phyloP scores from a whole-genome alignment of 2,329 filamentous ascomycete genomes.

The Pseudogymnoascus sp. region DNA sequence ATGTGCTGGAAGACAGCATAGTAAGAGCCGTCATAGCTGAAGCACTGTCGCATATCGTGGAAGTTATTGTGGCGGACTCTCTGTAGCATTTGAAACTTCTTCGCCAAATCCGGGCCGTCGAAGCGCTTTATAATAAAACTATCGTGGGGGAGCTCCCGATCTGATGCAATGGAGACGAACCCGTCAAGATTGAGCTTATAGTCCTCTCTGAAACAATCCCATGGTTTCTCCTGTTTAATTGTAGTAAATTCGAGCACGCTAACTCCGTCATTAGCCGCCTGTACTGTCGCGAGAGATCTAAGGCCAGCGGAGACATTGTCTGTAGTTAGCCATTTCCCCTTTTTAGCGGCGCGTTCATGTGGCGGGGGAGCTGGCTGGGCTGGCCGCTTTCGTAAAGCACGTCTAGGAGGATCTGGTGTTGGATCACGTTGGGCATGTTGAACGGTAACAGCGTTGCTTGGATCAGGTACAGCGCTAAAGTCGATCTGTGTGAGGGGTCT shows the following conservation, averaged over 20 bases:
- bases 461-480: too few species aligned
- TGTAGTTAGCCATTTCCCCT: background rate
- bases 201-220: background rate
- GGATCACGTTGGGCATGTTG: too few species aligned
- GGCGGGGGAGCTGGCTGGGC: too few species aligned
- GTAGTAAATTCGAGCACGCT: background rate
- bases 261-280: background rate
- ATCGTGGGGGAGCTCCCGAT: background rate
- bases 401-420: too few species aligned
- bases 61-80: background rate
- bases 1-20: slow-evolving; percentile 2
- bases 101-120: background rate
- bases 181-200: background rate
- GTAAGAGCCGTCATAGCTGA: background rate
- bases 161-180: background rate
- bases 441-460: too few species aligned
- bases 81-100: background rate
- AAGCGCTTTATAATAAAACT: background rate
- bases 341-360: too few species aligned
- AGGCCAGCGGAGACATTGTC: background rate
- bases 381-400: too few species aligned
- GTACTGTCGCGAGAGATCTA: background rate
- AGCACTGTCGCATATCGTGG: background rate
- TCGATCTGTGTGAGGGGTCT: too few species aligned
- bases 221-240: background rate